Evolutionary conservation across 169 alveolate species (phyloP).

Genomic region (Hepatocystis sp.): DNA sequence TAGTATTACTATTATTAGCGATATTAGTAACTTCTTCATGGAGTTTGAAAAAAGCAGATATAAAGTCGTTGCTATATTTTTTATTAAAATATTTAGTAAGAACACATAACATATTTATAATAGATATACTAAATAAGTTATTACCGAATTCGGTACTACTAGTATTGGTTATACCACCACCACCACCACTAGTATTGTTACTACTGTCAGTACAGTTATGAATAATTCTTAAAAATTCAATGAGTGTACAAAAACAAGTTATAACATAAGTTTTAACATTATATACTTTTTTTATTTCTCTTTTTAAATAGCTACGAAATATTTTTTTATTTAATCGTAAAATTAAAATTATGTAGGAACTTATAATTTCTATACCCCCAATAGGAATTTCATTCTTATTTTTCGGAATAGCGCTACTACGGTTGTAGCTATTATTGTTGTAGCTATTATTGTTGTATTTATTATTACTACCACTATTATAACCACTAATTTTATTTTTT

Average conservation of each 20-base stretch:
- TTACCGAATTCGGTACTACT: constrained; percentile 27
- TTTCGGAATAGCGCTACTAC: too few species aligned
- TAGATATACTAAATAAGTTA: constrained; percentile 9
- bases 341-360: not conserved
- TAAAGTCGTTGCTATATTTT: constrained; percentile 17
- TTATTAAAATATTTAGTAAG: constrained; percentile 14
- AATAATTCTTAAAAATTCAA: constrained; percentile 26
- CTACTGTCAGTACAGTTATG: constrained; percentile 17
- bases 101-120: constrained; percentile 41
- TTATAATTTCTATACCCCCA: constrained; percentile 2
- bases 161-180: too few species aligned
- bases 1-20: too few species aligned
- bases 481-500: too few species aligned
- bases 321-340: not conserved
- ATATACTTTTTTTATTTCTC: constrained; percentile 26
- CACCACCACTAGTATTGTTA: constrained; percentile 6
- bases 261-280: constrained; percentile 27
- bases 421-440: too few species aligned
- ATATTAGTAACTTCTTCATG: constrained; percentile 27
- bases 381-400: too few species aligned
- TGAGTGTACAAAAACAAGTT: constrained; percentile 24
- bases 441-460: not conserved
- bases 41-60: constrained; percentile 44
- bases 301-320: constrained; percentile 30
- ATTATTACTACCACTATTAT: not conserved